Evolutionary conservation across 768 basidiomycete species (phyloP).

Genomic region (Hortiboletus campestris): DNA sequence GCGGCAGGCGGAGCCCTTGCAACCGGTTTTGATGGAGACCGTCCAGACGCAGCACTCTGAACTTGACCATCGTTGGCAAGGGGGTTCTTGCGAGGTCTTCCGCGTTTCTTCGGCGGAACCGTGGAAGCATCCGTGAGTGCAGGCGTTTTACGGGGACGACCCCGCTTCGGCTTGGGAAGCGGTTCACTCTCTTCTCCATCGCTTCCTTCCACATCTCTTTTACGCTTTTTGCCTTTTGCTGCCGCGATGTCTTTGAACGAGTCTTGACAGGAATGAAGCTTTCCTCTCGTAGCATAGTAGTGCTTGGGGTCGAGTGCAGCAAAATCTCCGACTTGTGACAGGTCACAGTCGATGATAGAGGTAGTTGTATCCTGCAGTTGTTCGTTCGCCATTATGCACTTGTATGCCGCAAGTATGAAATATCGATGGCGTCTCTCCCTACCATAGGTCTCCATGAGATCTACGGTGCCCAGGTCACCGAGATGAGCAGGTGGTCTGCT

Average conservation of each 20-base stretch:
- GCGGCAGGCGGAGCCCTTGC: neutral
- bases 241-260: conserved; percentile 38
- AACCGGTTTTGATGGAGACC: neutral
- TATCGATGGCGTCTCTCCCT: conserved; percentile 87
- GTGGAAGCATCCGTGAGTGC: conserved; percentile 2
- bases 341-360: conserved; percentile 45
- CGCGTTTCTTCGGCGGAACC: conserved; percentile 34
- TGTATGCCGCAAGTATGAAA: conserved; percentile 72
- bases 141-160: conserved; percentile 49
- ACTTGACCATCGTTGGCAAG: conserved; percentile 1
- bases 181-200: conserved; percentile 19
- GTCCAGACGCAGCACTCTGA: conserved; percentile 2
- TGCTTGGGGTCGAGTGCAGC: conserved; percentile 36
- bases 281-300: conserved; percentile 54
- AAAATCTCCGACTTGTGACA: conserved; percentile 56
- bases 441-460: conserved; percentile 77
- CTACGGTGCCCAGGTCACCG: conserved; percentile 63
- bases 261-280: conserved; percentile 49
- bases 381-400: conserved; percentile 58
- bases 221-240: conserved; percentile 29
- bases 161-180: conserved; percentile 44
- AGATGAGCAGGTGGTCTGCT: conserved; percentile 67
- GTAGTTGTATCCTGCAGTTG: conserved; percentile 53
- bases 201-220: conserved; percentile 27
- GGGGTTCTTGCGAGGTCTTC: conserved; percentile 32